Percentiles rank a stretch among this genome's conserved stretches.
Evolutionary conservation across 306 rosid species (phyloP).

Genomic region (Quercus agrifolia): DNA sequence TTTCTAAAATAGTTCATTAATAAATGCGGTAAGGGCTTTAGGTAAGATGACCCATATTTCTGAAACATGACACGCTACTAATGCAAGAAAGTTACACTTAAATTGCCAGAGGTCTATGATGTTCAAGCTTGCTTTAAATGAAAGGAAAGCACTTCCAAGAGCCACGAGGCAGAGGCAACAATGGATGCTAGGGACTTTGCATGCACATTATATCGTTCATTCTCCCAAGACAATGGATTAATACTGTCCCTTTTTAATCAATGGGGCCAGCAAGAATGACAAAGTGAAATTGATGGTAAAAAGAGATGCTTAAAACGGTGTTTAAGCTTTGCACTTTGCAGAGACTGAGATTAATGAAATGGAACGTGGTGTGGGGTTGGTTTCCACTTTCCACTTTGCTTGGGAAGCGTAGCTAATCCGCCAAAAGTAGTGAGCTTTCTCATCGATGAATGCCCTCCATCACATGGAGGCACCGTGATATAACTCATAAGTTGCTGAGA

Average conservation of each 20-base stretch:
- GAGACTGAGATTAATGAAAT: conserved; percentile 1
- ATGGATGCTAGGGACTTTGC: background rate
- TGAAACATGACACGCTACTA: no score
- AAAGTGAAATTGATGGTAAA: conserved; percentile 29
- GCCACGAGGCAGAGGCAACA: background rate
- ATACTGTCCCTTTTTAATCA: background rate
- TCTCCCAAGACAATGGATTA: conserved; percentile 10
- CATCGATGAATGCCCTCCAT: conserved; percentile 33
- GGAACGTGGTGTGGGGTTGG: background rate
- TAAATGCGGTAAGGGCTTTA: fast-evolving
- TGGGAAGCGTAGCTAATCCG: conserved; percentile 47
- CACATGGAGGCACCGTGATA: conserved; percentile 37
- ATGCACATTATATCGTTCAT: conserved; percentile 8
- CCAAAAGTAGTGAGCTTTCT: conserved; percentile 43
- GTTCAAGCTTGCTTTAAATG: background rate
- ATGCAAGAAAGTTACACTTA: no score
- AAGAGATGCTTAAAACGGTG: conserved; percentile 45
- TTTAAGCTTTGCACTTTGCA: conserved; percentile 18
- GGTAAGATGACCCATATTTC: no score
- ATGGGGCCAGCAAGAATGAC: conserved; percentile 24
- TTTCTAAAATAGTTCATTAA: no score
- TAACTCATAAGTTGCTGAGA: background rate
- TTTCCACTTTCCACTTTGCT: conserved; percentile 29
- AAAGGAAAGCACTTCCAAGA: background rate
- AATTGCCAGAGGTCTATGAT: no score